phyloP scores from a whole-genome alignment of 2,329 filamentous ascomycete genomes.

The Aphanocladium album region DNA sequence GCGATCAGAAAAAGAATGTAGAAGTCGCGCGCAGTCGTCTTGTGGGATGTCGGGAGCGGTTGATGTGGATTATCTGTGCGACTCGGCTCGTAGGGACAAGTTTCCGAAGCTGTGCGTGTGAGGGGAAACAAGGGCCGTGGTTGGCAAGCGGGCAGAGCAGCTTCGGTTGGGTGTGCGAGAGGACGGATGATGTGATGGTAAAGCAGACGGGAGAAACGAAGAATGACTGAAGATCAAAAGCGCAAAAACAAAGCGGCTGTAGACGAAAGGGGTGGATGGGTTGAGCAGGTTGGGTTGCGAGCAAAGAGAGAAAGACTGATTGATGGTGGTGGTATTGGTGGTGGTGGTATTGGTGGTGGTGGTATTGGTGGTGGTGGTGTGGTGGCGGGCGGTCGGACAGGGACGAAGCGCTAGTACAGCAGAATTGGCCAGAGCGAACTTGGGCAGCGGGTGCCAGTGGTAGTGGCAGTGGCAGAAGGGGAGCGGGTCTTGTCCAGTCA shows the following conservation, averaged over 20 bases:
- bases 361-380: neutral
- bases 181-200: neutral
- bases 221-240: neutral
- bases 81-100: neutral
- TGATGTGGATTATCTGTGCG: no score
- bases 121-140: conserved; percentile 2
- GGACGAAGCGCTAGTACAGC: neutral
- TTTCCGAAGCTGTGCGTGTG: neutral
- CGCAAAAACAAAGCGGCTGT: neutral
- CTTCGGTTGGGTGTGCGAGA: neutral
- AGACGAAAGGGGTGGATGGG: neutral
- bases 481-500: neutral
- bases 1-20: neutral
- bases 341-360: neutral
- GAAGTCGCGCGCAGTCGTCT: neutral
- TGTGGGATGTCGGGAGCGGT: no score
- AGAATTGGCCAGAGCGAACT: neutral
- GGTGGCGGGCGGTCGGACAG: conserved; percentile 4
- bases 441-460: neutral
- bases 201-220: neutral
- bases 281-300: neutral
- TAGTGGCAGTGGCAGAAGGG: neutral
- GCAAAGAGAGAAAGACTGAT: neutral
- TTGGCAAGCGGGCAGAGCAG: neutral
- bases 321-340: no score